Conservation (phyloP, 768 basidiomycete species). For the Phlegmacium glaucopus region DNA sequence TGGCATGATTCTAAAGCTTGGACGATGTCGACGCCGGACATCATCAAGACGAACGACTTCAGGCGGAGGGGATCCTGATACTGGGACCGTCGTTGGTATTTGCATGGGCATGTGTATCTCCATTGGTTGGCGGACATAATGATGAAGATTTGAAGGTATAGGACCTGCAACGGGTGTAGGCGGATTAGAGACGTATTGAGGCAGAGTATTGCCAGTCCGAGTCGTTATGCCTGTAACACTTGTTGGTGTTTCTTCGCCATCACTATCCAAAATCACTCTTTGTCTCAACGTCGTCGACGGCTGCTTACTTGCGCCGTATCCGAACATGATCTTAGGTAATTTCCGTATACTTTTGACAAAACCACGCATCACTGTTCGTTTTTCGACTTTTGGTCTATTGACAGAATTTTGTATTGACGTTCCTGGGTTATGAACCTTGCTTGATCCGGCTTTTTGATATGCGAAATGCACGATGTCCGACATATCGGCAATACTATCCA, state of each 20-base stretch:
- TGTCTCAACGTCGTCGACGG: conserved; percentile 17
- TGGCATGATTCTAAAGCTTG: conserved; percentile 28
- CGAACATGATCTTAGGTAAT: conserved; percentile 30
- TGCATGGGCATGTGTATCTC: conserved; percentile 12
- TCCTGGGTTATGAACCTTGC: background rate
- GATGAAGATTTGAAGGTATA: conserved; percentile 10
- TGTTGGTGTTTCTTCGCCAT: conserved; percentile 20
- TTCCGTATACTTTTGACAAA: conserved; percentile 33
- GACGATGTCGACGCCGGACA: conserved; percentile 16
- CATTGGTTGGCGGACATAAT: background rate
- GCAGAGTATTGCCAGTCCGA: conserved; percentile 12
- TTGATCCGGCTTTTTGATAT: conserved; percentile 5
- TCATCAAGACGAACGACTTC: conserved; percentile 19
- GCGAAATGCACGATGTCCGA: conserved; percentile 26
- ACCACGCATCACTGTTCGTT: conserved; percentile 32
- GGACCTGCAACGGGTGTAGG: conserved; percentile 10
- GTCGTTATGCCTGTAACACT: conserved; percentile 20
- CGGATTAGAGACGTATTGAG: background rate
- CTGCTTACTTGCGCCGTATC: conserved; percentile 21
- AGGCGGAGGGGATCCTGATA: conserved; percentile 15
- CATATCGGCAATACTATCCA: conserved; percentile 1
- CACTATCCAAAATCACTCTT: conserved; percentile 17
- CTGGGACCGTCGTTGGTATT: conserved; percentile 18
- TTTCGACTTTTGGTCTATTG: conserved; percentile 13
- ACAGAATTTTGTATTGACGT: background rate